Evolutionary conservation across 495 filamentous ascomycete species (phyloP).

Genomic region (Lasiosphaeriaceae sp.): DNA sequence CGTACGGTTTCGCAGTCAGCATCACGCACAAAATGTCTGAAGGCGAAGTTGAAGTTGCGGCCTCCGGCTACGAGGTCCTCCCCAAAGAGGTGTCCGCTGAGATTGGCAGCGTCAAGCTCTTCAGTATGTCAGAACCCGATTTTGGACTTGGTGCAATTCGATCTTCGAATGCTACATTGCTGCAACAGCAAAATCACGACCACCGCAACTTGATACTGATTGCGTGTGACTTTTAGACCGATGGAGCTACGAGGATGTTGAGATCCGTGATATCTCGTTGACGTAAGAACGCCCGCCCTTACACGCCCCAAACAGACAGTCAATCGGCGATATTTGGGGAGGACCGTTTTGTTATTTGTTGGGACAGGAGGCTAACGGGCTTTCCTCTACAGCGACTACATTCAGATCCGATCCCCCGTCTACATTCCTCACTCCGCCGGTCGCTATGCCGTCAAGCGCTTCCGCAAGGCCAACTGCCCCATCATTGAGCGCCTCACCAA

Average conservation of each 20-base stretch:
- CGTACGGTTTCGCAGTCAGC: slow-evolving; percentile 23
- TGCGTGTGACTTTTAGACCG: slow-evolving; percentile 27
- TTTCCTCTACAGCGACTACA: slow-evolving; percentile 78
- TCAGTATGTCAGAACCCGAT: slow-evolving; percentile 53
- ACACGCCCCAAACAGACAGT: slow-evolving; percentile 1
- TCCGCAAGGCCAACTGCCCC: slow-evolving; percentile 99
- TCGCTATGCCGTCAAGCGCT: slow-evolving; percentile 98
- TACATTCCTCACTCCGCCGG: slow-evolving; percentile 98
- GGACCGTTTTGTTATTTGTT: neutral
- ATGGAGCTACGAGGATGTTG: slow-evolving; percentile 95
- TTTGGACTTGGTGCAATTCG: slow-evolving; percentile 49
- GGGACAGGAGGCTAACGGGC: slow-evolving; percentile 42
- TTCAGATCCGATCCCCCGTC: slow-evolving; percentile 97
- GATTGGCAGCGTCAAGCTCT: slow-evolving; percentile 93
- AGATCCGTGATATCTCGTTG: slow-evolving; percentile 98
- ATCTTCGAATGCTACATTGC: slow-evolving; percentile 30
- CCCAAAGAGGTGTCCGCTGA: slow-evolving; percentile 91
- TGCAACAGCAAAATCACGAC: neutral
- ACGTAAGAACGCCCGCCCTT: slow-evolving; percentile 65
- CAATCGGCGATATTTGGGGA: neutral
- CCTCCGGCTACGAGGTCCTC: slow-evolving; percentile 70
- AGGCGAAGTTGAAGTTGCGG: slow-evolving; percentile 90
- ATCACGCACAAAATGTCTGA: slow-evolving; percentile 77
- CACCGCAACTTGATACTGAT: slow-evolving; percentile 23
- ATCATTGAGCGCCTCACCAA: slow-evolving; percentile 99